Evolutionary conservation across 1,284 basidiomycete species (phyloP), one percentile per base, ranked within the genome.

Genomic region (Athelia psychrophila): DNA sequence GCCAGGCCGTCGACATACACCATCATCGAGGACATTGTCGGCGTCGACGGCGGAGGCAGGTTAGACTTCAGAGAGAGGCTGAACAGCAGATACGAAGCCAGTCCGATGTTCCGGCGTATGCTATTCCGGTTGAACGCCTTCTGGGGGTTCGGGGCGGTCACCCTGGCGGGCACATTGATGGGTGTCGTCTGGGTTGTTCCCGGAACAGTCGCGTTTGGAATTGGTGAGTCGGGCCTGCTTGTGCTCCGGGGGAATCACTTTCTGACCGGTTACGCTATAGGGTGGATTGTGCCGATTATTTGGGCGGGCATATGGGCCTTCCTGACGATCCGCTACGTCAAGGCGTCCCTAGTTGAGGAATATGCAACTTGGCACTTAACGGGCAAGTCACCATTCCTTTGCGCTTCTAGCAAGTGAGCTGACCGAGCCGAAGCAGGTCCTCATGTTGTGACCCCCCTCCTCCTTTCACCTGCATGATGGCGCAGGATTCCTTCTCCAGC

Each of bases 11-110:
- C 20, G 15, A 23, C 24, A n/a, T 46, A 19, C 44, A 46, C 44
- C 15, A 24, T 46, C 44, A 46, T 46, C 4, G 44, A 46, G 23
- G 44, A 46, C 44, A 27, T 27, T 20, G 44, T 46, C 20, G 44
- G n/a, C 24, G 44, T 46, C 24, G 44, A 46, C 22, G 44, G 44
- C 4, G 22, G 44, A 5, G 44, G 44, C n/a, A 23, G 25, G 24
- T n/a, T n/a, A 12, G 25, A 22, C 15, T 46, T 19, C 22, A n/a
- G 44, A 24, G 44, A 46, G n/a, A 23, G 16, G 10, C 24, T 46
- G 44, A n/a, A n/a, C 9, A 20, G 10, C 4, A 8, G 44, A 23
- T 46, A 46, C 24, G 44, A 46, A 16, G 44, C 44, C 22, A 46
- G 44, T 24, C 44, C 44, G 10, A 9, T 46, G n/a, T 46, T 46